Conservation (phyloP, 306 rosid genomes). For the Chamaecrista fasciculata region DNA sequence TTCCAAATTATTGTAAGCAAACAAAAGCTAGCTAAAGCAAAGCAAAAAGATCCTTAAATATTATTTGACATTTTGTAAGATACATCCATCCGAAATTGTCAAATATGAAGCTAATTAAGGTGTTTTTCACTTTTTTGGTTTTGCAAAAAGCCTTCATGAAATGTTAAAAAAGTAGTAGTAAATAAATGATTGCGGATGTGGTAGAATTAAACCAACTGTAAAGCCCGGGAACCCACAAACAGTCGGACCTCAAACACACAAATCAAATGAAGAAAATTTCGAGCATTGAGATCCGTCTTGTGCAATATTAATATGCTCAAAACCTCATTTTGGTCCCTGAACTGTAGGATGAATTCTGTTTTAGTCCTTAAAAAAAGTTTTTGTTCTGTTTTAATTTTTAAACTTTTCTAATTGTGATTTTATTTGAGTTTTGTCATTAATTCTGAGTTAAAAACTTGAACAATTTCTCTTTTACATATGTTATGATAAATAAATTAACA, state of each 20-base stretch:
- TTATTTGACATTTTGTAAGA: not conserved
- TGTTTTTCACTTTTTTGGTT: too few species aligned
- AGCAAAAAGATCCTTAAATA: not conserved
- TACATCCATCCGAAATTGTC: not conserved
- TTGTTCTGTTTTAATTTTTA: too few species aligned
- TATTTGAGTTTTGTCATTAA: too few species aligned
- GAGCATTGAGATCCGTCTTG: conserved; percentile 41
- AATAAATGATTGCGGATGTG: conserved; percentile 35
- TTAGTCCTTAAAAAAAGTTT: too few species aligned
- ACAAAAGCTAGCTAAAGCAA: conserved; percentile 4
- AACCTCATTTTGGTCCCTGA: too few species aligned
- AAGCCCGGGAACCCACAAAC: conserved; percentile 38
- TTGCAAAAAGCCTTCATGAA: not conserved
- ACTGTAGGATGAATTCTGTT: too few species aligned
- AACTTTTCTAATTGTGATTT: too few species aligned
- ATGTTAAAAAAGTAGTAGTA: conserved; percentile 14
- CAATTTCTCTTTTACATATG: too few species aligned
- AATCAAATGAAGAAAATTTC: conserved; percentile 33
- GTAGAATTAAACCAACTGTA: conserved; percentile 37
- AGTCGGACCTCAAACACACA: conserved; percentile 37
- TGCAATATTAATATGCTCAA: too few species aligned
- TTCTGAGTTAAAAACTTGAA: too few species aligned
- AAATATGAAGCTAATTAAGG: not conserved
- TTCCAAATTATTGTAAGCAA: conserved; percentile 1
- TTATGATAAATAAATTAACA: too few species aligned